Conservation (phyloP, 306 rosid genomes). For the Castanea crenata region DNA sequence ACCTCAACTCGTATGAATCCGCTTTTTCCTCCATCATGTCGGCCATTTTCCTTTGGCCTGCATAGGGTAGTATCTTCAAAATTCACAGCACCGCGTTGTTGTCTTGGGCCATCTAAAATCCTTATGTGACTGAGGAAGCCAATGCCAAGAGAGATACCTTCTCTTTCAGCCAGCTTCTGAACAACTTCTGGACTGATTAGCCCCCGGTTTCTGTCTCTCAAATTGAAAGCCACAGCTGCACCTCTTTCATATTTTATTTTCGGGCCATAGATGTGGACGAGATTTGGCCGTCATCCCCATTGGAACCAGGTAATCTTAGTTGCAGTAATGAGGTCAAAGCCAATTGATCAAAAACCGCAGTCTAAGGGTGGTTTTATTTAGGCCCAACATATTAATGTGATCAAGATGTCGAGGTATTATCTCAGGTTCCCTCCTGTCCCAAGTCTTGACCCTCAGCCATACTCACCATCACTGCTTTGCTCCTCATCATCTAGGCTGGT, state of each 20-base stretch:
- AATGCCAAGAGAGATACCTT: conserved; percentile 81
- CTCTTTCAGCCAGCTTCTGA: conserved; percentile 89
- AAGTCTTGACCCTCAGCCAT: conserved; percentile 64
- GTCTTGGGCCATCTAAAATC: conserved; percentile 58
- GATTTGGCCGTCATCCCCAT: conserved; percentile 46
- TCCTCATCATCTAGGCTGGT: conserved; percentile 79
- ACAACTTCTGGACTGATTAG: conserved; percentile 83
- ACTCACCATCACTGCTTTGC: conserved; percentile 68
- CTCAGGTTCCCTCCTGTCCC: conserved; percentile 76
- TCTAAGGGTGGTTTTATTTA: conserved; percentile 81
- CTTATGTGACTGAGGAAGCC: conserved; percentile 86
- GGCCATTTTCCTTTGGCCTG: conserved; percentile 77
- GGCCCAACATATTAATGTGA: conserved; percentile 82
- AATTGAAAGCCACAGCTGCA: conserved; percentile 91
- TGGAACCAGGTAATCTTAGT: conserved; percentile 55
- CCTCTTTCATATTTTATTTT: conserved; percentile 95
- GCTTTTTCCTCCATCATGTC: conserved; percentile 52
- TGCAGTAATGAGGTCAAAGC: conserved; percentile 89
- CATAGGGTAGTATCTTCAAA: conserved; percentile 68
- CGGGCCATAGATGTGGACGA: conserved; percentile 87
- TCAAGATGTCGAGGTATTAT: conserved; percentile 69
- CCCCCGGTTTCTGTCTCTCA: conserved; percentile 65
- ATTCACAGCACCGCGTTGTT: conserved; percentile 41
- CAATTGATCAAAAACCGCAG: conserved; percentile 88
- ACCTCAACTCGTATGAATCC: conserved; percentile 77